Evolutionary conservation across 1,139 yeast species (phyloP).

Genomic region (Hansenula sp.): DNA sequence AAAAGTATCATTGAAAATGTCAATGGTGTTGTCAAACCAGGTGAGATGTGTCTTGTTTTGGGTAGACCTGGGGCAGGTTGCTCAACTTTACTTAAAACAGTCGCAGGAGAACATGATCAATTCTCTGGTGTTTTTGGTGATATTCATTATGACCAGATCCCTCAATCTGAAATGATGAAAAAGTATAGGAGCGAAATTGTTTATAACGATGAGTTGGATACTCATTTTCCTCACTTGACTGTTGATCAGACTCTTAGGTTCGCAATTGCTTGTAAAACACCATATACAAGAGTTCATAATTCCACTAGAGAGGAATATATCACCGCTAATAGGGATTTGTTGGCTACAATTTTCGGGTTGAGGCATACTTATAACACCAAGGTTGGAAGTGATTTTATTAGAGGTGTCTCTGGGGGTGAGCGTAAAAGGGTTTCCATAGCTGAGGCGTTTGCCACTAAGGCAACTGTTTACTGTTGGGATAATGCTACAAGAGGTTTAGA

Average conservation of each 20-base stretch:
- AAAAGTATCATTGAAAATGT: conserved; percentile 36
- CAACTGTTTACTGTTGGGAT: conserved; percentile 57
- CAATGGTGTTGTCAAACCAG: conserved; percentile 40
- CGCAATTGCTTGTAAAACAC: conserved; percentile 35
- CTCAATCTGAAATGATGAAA: conserved; percentile 43
- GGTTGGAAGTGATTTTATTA: conserved; percentile 66
- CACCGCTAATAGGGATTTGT: conserved; percentile 42
- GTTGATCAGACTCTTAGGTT: conserved; percentile 48
- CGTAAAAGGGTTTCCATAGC: conserved; percentile 80
- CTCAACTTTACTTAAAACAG: conserved; percentile 37
- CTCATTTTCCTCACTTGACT: conserved; percentile 49
- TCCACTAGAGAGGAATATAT: conserved; percentile 41
- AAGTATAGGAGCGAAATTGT: conserved; percentile 47
- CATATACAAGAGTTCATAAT: conserved; percentile 35
- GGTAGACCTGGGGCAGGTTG: conserved; percentile 57
- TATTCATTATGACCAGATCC: conserved; percentile 45
- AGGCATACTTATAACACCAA: conserved; percentile 64
- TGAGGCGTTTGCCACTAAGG: conserved; percentile 48
- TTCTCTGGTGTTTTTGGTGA: conserved; percentile 31
- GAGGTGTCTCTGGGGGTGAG: conserved; percentile 87
- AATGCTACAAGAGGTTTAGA: conserved; percentile 61
- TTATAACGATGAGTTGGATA: conserved; percentile 50
- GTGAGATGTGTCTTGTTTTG: conserved; percentile 48
- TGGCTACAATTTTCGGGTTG: conserved; percentile 52
- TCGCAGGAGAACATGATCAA: conserved; percentile 37